phyloP scores from a whole-genome alignment of 1,139 yeast genomes.

The Pichia sp. region DNA sequence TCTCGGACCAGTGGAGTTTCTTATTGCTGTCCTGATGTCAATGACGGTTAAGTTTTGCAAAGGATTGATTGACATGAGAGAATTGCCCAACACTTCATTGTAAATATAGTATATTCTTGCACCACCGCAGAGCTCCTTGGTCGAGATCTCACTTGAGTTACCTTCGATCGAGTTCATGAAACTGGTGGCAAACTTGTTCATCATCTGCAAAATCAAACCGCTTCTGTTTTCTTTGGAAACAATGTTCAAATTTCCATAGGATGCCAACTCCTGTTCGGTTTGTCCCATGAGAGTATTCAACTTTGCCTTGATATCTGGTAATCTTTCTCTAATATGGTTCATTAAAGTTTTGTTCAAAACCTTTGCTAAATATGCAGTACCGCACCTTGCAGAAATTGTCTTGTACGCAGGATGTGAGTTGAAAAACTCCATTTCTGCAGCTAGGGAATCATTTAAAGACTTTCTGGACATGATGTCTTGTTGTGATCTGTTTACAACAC shows the following conservation, averaged over 20 bases:
- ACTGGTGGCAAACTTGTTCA: constrained; percentile 88
- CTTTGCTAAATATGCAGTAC: constrained; percentile 82
- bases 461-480: constrained; percentile 85
- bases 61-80: constrained; percentile 77
- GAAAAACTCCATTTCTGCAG: constrained; percentile 79
- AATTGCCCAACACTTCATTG: constrained; percentile 83
- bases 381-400: constrained; percentile 82
- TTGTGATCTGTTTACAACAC: constrained; percentile 94
- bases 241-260: constrained; percentile 65
- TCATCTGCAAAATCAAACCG: constrained; percentile 73
- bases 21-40: constrained; percentile 91
- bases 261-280: constrained; percentile 87
- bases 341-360: constrained; percentile 82
- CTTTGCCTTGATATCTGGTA: constrained; percentile 95
- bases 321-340: constrained; percentile 87
- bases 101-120: constrained; percentile 93
- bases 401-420: constrained; percentile 81
- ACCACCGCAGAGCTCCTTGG: constrained; percentile 96
- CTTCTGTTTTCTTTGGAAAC: constrained; percentile 66
- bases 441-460: constrained; percentile 73
- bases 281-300: constrained; percentile 92
- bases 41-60: constrained; percentile 70
- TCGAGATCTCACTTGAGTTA: constrained; percentile 74
- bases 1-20: constrained; percentile 96
- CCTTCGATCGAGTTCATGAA: constrained; percentile 93